phyloP scores from a whole-genome alignment of 2,329 filamentous ascomycete genomes.

The Raffaelea ambrosiae region DNA sequence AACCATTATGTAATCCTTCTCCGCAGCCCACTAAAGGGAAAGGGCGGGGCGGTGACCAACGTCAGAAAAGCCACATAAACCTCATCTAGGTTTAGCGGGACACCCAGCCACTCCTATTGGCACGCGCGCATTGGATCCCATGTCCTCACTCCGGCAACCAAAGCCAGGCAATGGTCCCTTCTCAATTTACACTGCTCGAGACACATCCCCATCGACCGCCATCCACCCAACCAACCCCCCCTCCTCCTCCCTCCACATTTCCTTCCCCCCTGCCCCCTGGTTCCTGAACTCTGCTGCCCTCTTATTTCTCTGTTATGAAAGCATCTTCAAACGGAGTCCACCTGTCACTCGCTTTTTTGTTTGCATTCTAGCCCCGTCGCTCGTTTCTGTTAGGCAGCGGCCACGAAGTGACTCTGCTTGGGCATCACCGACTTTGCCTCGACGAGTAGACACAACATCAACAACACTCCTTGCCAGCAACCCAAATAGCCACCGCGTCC shows the following conservation, averaged over 20 bases:
- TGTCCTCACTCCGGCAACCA: conserved; percentile 5
- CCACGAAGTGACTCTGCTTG: too few relatives aligned
- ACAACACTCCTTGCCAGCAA: not conserved
- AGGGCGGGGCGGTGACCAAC: not conserved
- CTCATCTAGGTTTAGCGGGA: not conserved
- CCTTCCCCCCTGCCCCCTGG: not conserved
- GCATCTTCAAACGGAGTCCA: not conserved
- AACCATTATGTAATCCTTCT: too few relatives aligned
- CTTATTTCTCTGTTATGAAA: not conserved
- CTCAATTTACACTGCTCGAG: not conserved
- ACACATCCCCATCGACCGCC: not conserved
- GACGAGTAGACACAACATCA: too few relatives aligned
- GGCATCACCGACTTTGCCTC: too few relatives aligned
- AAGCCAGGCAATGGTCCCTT: not conserved
- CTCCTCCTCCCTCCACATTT: too few relatives aligned
- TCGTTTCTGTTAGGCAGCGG: not conserved
- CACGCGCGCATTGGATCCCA: not conserved
- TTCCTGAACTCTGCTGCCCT: not conserved
- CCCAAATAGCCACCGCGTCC: not conserved
- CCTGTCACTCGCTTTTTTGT: not conserved
- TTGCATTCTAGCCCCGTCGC: not conserved
- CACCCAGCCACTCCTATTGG: conserved; percentile 1
- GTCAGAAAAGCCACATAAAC: not conserved
- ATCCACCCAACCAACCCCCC: not conserved
- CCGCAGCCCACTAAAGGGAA: too few relatives aligned